Percentiles rank a stretch among this genome's conserved stretches.
Conservation (phyloP, 345 rosid species). For the Noccaea caerulescens region DNA sequence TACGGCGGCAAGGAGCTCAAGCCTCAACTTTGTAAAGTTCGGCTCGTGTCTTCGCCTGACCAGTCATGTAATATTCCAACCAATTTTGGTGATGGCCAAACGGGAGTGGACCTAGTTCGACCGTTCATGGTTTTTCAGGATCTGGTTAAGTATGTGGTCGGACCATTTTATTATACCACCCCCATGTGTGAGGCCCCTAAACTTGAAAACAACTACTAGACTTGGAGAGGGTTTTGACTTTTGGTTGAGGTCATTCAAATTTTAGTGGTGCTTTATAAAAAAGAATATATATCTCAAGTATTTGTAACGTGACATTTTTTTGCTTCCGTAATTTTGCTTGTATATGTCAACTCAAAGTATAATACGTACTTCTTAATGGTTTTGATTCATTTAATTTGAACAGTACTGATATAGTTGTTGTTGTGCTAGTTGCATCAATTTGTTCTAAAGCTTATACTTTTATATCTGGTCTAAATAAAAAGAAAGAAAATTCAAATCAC, state of each 20-base stretch:
- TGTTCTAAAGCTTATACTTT: slow-evolving; percentile 2
- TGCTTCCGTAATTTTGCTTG: slow-evolving; percentile 28
- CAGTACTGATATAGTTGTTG: background rate
- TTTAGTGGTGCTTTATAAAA: background rate
- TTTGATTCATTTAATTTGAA: no score
- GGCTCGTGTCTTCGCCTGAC: slow-evolving; percentile 73
- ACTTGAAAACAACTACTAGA: slow-evolving; percentile 39
- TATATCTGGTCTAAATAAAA: background rate
- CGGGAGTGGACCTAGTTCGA: slow-evolving; percentile 57
- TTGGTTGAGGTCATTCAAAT: slow-evolving; percentile 12
- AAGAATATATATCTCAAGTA: background rate
- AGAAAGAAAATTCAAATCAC: background rate
- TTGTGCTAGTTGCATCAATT: background rate
- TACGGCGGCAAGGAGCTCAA: slow-evolving; percentile 60
- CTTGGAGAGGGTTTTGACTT: slow-evolving; percentile 16
- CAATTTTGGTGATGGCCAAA: slow-evolving; percentile 62
- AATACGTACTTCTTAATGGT: background rate
- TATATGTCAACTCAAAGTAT: slow-evolving; percentile 8
- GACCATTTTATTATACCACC: slow-evolving; percentile 63
- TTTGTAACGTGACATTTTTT: slow-evolving; percentile 9
- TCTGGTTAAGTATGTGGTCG: slow-evolving; percentile 49
- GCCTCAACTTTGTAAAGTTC: slow-evolving; percentile 54
- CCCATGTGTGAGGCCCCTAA: slow-evolving; percentile 72
- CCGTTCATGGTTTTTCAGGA: slow-evolving; percentile 57
- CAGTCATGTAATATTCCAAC: slow-evolving; percentile 63